Base-by-base conservation (phyloP, 108 stramenopile genomes). In the Cylindrotheca fusiformis region DNA sequence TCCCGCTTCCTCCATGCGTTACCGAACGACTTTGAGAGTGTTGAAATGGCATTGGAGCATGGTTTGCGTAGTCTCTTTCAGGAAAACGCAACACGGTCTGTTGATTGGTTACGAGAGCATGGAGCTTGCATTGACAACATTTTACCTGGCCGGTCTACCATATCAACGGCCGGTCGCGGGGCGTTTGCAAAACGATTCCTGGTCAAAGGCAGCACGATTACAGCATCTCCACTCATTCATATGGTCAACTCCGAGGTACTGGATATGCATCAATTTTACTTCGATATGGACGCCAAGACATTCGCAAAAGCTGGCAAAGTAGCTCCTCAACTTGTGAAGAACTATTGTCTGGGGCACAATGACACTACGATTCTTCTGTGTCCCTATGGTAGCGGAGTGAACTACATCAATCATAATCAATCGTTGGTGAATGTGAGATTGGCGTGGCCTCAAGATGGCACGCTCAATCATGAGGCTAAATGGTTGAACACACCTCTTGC, bases 261-360 rank as follows among this genome's bases (percentile, higher is more conserved):
- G 45, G 74, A 71, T 0, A 65, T 77, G 52, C 56, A 75, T 29
- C 55, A 72, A 19, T 28, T 84, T 47, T 31, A 57, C 48, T 6
- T 25, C 31, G 23, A 70, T 63, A 27, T 29, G 8, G 18, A 73
- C 68, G 47, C 56, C 66, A 33, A 31, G 56, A 20, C 63, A 58
- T 54, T 67, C 66, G 33, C 65, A 56, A 44, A 68, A 63, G 25
- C 47, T 25, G 55, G 68, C 21, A 46, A 79, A 32, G 65, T 67
- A 27, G 54, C 36, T 10, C 32, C 72, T 8, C 90, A 91, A 48
- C 59, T 91, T 0, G 33, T 83, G 20, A 48, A 87, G 53, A 91
- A 91, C 46, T 91, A 91, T 52, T 91, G 90, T 32, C 87, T 84
- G 75, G 82, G 82, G 0, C 84, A 91, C 60, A 23, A 46, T 17